Evolutionary conservation across 1,284 basidiomycete genomes (phyloP), one percentile per base, ranked within the genome.

Genomic region (Moniliophthora roreri): DNA sequence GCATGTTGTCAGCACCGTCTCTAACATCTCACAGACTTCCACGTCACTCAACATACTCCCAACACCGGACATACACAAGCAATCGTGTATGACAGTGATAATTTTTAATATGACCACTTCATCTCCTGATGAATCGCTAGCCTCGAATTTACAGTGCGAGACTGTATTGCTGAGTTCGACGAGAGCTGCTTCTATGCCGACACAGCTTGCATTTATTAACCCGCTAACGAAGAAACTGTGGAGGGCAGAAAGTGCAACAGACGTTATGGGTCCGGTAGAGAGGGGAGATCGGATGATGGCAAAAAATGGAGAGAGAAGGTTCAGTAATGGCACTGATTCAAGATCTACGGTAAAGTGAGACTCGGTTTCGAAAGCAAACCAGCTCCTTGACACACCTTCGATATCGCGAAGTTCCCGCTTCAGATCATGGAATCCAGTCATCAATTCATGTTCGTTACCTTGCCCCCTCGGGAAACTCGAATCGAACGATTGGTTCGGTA

Each of bases 71-170:
- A 85, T 83, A 54, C 87, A 84, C 61, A 96, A 78, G 63, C 92
- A 86, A 65, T 93, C 87, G 58, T 91, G 85, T 57, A 99, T 95
- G 9, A 98, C 87, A 11, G 89, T 84, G 74, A 99, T 84, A 59
- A 99, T 95, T 65, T 90, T 90, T 50, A 97, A 80, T 11, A 99
- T 78, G 4, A 98, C 95, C 5, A 98, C 90, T 70, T 99, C 97
- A 70, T 99, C 97, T 15, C 94, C 91, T 23, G 93, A 93, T 3
- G 91, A 92, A 64, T 98, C 95, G 60, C 91, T 96, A 6, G 94
- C 93, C 69, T 99, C 97, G 67, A 99, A 99, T 69, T 97, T 95
- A 79, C 96, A 98, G 63, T 94, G 93, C 7, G 95, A 93, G 9
- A 96, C 84, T 0, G 95, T 89, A 54, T 84, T 88, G 65, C 95